Evolutionary conservation across 2,329 filamentous ascomycete genomes (phyloP), one percentile per base, ranked within the genome.

Genomic region (Domatiomyces catenatus): DNA sequence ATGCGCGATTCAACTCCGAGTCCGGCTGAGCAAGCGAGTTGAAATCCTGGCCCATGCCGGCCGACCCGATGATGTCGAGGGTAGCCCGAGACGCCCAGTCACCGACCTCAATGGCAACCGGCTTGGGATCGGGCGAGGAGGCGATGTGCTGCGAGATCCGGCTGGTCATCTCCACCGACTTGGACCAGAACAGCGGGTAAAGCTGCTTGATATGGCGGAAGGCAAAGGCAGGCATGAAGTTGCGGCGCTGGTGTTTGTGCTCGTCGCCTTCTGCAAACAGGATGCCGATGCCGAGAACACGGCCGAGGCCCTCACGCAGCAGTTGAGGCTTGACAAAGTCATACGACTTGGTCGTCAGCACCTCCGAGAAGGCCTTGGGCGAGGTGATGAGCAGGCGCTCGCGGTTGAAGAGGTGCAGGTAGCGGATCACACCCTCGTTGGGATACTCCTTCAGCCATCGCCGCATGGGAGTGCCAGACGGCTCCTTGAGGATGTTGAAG

Each of bases 221-320:
- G 15, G 80, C 75, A 64, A 94, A 94, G 1, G 86, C 84, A 0
- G 87, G 87, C 69, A 82, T 78, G 18, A 94, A 75, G 52, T 82
- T 80, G 63, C 83, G 88, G 47, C 89, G 76, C 68, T 88, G 84
- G 19, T 54, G 56, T 67, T 84, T 90, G 66, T 95, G 90, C 61
- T 89, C 84, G 8, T 92, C 85, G n/a, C 89, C 89, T 66, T 95
- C 89, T 2, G 86, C 84, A 8, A 94, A 70, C 26, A 95, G 67
- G 8, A 73, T 42, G 0, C 70, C 70, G 50, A 67, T 58, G 0
- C 71, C 71, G 1, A 68, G 59, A 4, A 69, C 46, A 18, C 61
- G 64, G 3, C 58, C 59, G 24, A 74, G 55, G 6, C 60, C 61
- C 12, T 54, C 47, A 3, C 56, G 57, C 24, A 73, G 53, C 4